phyloP scores from a whole-genome alignment of 164 flowering plant species.

The Magnolia officinalis region DNA sequence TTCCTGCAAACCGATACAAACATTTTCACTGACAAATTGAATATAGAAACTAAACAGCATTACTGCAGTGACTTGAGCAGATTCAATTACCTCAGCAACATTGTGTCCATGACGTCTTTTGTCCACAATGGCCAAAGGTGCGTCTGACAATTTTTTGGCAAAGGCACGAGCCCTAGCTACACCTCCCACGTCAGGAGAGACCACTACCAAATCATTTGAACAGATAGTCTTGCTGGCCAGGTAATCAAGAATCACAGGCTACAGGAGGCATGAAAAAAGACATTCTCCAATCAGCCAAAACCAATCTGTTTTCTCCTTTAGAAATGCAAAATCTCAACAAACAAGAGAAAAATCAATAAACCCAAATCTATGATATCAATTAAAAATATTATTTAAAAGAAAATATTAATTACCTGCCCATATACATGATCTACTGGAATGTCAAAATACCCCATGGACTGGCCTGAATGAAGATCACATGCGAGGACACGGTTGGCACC shows the following conservation, averaged over 20 bases:
- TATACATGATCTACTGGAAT: conserved; percentile 97
- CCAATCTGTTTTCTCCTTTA: background rate
- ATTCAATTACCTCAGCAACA: conserved; percentile 76
- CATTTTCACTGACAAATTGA: background rate
- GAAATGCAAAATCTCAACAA: background rate
- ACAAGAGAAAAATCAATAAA: background rate
- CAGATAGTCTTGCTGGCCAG: conserved; percentile 87
- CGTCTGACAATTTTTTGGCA: conserved; percentile 96
- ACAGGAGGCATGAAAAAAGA: conserved; percentile 11
- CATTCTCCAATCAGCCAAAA: conserved; percentile 4
- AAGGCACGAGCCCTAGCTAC: conserved; percentile 98
- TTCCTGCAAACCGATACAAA: too few relatives aligned
- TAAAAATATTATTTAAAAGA: background rate
- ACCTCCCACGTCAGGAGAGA: conserved; percentile 99
- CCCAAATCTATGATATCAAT: background rate
- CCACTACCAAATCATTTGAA: conserved; percentile 91
- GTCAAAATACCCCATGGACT: conserved; percentile 98
- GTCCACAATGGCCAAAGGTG: conserved; percentile 96
- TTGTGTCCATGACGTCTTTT: conserved; percentile 97
- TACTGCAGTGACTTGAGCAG: background rate
- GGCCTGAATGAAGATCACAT: conserved; percentile 99
- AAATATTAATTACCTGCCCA: conserved; percentile 58
- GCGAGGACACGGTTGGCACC: conserved; percentile 98
- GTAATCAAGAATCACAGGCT: conserved; percentile 98
- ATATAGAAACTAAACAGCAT: background rate